Evolutionary conservation across 495 filamentous ascomycete genomes (phyloP).

Genomic region (Melanomma pulvis-pyrius): DNA sequence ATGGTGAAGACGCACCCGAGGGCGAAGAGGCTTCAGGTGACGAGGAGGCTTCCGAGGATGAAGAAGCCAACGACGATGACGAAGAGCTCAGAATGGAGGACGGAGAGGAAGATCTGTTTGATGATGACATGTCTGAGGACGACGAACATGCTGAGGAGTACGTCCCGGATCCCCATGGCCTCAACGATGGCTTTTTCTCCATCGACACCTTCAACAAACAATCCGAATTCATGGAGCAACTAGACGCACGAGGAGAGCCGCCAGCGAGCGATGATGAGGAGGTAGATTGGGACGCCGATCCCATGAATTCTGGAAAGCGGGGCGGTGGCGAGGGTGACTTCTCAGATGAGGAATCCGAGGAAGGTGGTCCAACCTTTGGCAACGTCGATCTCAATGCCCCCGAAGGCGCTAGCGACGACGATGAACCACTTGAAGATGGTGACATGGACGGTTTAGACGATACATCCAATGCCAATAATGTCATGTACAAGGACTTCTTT

Average conservation of each 20-base stretch:
- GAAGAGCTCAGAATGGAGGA: slow-evolving; percentile 48
- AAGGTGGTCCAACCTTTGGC: slow-evolving; percentile 72
- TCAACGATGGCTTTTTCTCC: slow-evolving; percentile 97
- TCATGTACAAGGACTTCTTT: slow-evolving; percentile 90
- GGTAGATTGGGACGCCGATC: slow-evolving; percentile 81
- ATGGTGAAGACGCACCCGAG: slow-evolving; percentile 24
- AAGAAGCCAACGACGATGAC: slow-evolving; percentile 44
- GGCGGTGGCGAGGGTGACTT: slow-evolving; percentile 43
- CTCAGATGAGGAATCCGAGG: slow-evolving; percentile 58
- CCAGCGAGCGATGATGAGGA: slow-evolving; percentile 77
- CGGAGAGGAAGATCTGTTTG: slow-evolving; percentile 42
- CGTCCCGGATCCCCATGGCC: slow-evolving; percentile 62
- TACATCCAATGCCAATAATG: slow-evolving; percentile 76
- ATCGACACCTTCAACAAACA: slow-evolving; percentile 98
- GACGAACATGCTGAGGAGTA: slow-evolving; percentile 51
- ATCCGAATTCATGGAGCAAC: slow-evolving; percentile 80
- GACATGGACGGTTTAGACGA: slow-evolving; percentile 54
- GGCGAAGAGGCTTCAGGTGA: slow-evolving; percentile 47
- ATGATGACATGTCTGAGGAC: slow-evolving; percentile 32
- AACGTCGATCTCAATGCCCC: slow-evolving; percentile 63
- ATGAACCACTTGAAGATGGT: slow-evolving; percentile 55
- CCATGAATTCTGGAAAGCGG: slow-evolving; percentile 44
- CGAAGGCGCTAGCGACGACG: slow-evolving; percentile 58
- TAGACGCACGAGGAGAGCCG: slow-evolving; percentile 70
- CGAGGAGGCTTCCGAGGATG: slow-evolving; percentile 48